Percentiles rank a stretch among this genome's conserved stretches.
These are phyloP conservation scores for Conticribra weissflogii DNA, from an alignment of 108 stramenopile genomes.

Conservation along the genomic window DNA sequence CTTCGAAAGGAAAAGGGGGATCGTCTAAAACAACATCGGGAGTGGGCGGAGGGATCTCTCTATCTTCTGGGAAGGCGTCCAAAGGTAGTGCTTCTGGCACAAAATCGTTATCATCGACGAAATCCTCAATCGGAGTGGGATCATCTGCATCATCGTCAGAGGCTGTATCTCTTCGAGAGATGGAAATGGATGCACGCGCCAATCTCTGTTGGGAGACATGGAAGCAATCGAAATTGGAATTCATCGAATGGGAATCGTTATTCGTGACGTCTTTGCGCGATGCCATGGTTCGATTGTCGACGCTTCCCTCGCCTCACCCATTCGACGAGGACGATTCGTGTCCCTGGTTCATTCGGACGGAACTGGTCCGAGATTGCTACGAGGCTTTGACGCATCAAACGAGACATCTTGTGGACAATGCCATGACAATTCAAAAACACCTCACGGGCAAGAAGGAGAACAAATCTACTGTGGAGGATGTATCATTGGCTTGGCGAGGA, in stretches of 20 bases:
- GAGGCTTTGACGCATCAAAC: conserved; percentile 15
- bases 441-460: conserved; percentile 4
- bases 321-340: not conserved
- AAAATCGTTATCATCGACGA: not conserved
- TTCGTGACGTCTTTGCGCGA: conserved; percentile 25
- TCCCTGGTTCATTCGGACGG: not conserved
- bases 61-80: not conserved
- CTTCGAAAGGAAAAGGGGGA: not conserved
- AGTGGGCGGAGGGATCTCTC: not conserved
- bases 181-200: conserved; percentile 13
- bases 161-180: conserved; percentile 5
- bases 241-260: conserved; percentile 7
- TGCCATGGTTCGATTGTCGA: conserved; percentile 12
- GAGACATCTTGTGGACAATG: conserved; percentile 25
- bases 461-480: not conserved
- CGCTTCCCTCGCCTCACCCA: not conserved
- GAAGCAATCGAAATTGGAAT: conserved; percentile 12
- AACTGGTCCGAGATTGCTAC: conserved; percentile 38
- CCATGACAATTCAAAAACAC: conserved; percentile 11
- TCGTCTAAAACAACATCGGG: no score
- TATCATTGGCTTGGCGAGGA: conserved; percentile 12
- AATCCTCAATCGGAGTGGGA: not conserved
- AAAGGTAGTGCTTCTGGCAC: not conserved
- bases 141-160: not conserved
- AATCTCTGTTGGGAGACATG: conserved; percentile 21